Percentiles rank a stretch among this genome's conserved stretches.
Evolutionary conservation across 495 filamentous ascomycete genomes (phyloP).

Genomic region (Penicillium daleae): DNA sequence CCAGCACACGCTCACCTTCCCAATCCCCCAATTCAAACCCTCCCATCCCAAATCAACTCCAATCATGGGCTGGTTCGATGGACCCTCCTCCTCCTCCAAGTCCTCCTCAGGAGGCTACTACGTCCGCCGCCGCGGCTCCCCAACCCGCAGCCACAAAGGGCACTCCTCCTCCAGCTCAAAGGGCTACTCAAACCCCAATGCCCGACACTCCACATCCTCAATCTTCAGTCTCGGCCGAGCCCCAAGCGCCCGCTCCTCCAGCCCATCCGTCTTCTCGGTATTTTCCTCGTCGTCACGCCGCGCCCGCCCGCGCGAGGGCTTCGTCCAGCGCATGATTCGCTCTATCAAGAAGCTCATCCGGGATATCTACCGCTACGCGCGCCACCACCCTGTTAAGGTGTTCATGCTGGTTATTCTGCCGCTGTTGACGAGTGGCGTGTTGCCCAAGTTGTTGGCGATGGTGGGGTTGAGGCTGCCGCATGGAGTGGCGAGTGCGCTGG

Average conservation of each 20-base stretch:
- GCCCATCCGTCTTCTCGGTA: slow-evolving; percentile 54
- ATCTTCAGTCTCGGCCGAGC: slow-evolving; percentile 55
- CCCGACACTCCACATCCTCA: slow-evolving; percentile 51
- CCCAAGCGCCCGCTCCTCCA: slow-evolving; percentile 43
- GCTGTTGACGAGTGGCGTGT: slow-evolving; percentile 76
- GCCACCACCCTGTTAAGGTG: slow-evolving; percentile 78
- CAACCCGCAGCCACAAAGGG: slow-evolving; percentile 38
- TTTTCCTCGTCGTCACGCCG: slow-evolving; percentile 62
- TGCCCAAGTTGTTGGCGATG: slow-evolving; percentile 70
- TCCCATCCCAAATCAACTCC: background rate
- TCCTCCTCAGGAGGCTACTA: slow-evolving; percentile 28
- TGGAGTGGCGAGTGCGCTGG: slow-evolving; percentile 58
- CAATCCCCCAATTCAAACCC: background rate
- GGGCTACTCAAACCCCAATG: slow-evolving; percentile 41
- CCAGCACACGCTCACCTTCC: background rate
- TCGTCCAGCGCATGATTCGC: slow-evolving; percentile 68
- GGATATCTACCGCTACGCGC: slow-evolving; percentile 74
- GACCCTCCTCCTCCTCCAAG: slow-evolving; percentile 32
- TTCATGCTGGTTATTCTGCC: slow-evolving; percentile 85
- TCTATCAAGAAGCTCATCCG: slow-evolving; percentile 74
- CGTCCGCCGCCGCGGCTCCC: slow-evolving; percentile 40
- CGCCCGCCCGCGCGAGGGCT: slow-evolving; percentile 73
- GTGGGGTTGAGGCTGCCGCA: slow-evolving; percentile 76
- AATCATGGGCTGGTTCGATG: slow-evolving; percentile 56
- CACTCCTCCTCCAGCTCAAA: slow-evolving; percentile 11